phyloP scores from a whole-genome alignment of 805 yeast genomes.

The Wickerhamomyces chambardii region DNA sequence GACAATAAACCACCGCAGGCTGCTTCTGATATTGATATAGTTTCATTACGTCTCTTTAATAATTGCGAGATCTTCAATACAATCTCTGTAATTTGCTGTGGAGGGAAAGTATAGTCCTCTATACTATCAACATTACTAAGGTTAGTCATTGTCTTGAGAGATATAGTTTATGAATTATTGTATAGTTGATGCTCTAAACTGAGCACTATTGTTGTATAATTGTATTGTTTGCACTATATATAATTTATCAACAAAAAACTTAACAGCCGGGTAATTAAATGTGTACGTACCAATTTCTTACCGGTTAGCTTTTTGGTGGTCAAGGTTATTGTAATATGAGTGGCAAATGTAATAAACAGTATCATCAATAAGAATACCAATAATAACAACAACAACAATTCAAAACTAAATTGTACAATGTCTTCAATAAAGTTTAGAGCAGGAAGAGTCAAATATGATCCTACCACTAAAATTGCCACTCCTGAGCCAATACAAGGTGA shows the following conservation, averaged over 20 bases:
- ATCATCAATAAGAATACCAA: no score
- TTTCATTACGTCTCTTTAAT: slow-evolving; percentile 43
- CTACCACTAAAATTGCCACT: slow-evolving; percentile 48
- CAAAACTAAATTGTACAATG: background rate
- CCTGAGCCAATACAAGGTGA: slow-evolving; percentile 68
- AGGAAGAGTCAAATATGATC: slow-evolving; percentile 63
- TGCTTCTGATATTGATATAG: slow-evolving; percentile 77
- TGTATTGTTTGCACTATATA: no score
- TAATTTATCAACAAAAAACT: no score
- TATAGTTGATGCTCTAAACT: no score
- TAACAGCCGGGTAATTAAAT: no score
- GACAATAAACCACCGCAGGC: slow-evolving; percentile 87
- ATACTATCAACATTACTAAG: no score
- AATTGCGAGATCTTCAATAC: slow-evolving; percentile 51
- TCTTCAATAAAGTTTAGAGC: slow-evolving; percentile 53
- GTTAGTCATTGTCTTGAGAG: no score
- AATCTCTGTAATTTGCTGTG: slow-evolving; percentile 37
- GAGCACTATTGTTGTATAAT: no score
- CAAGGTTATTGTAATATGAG: no score
- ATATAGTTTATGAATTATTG: no score
- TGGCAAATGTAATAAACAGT: background rate
- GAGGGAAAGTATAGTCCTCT: slow-evolving; percentile 40
- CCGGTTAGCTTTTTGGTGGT: no score
- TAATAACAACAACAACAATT: background rate
- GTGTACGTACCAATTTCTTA: no score